Percentiles rank a stretch among this genome's conserved stretches.
phyloP scores from a whole-genome alignment of 306 rosid species.

The Ammopiptanthus mongolicus region DNA sequence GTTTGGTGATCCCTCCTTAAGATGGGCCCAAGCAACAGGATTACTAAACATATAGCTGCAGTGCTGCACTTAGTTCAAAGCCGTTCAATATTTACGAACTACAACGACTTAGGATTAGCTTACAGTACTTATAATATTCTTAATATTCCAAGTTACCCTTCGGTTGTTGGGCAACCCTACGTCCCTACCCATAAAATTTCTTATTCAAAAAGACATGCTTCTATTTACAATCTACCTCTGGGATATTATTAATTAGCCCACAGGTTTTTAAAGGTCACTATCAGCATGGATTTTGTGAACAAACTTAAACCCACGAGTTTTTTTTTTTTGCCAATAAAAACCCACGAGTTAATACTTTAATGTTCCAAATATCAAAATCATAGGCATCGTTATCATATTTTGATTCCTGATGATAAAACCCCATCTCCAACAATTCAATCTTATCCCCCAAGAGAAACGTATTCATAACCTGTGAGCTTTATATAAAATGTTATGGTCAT shows the following conservation, averaged over 20 bases:
- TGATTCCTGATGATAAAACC: neutral
- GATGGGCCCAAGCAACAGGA: neutral
- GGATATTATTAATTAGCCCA: neutral
- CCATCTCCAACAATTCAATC: slow-evolving; percentile 5
- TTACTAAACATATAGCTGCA: neutral
- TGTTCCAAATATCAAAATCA: neutral
- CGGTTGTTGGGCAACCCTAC: slow-evolving; percentile 17
- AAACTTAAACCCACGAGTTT: neutral
- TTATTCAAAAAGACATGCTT: neutral
- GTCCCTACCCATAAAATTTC: neutral
- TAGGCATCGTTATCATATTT: neutral
- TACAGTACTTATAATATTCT: neutral
- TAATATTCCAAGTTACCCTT: neutral
- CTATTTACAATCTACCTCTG: neutral
- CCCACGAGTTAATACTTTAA: neutral
- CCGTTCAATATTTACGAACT: neutral
- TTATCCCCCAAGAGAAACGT: neutral
- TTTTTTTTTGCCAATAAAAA: too few species aligned
- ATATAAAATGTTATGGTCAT: slow-evolving; percentile 6
- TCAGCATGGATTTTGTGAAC: neutral
- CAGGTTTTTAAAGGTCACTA: slow-evolving; percentile 9
- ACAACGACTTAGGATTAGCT: neutral
- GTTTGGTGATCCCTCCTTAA: slow-evolving; percentile 5
- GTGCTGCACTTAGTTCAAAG: neutral
- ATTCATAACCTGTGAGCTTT: neutral